Evolutionary conservation across 148 eudicot species (phyloP), one percentile per base, ranked within the genome.

Genomic region (Rhododendron vialii): DNA sequence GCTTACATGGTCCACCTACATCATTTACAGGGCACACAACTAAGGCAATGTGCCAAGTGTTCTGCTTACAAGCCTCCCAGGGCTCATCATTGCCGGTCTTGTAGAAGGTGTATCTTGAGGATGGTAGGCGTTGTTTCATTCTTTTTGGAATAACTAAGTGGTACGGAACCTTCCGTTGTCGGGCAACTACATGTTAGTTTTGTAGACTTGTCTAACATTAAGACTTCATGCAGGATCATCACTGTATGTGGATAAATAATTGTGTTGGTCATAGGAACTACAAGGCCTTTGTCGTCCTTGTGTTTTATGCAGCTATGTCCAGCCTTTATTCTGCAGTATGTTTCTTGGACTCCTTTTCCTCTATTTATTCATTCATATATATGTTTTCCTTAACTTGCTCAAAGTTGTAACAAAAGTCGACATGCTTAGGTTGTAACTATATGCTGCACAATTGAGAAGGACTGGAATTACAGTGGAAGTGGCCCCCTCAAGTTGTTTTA

Each of bases 71-170:
- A 91, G 90, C 96, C 94, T 88, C 93, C 92, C 22, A 92, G 94
- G 86, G 83, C 96, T 85, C 96, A 92, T 92, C 96, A 93, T 91
- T 93, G 94, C 83, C 93, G 96, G 84, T 88, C 88, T 36, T 93
- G 94, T 87, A 88, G 87, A 87, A 88, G 90, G 85, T 93, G 96
- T 86, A 86, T 93, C 78, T 83, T 93, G 82, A 91, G 77, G 84
- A 93, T 93, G 96, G 96, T 93, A 77, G 86, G 91, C 84, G 30
- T 84, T 84, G 35, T 33, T 83, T 61, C 41, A 11, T 76, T 30
- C 53, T 55, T 67, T 63, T 73, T 33, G 47, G 26, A 83, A 7
- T 35, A 24, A 3, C 73, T 26, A 45, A 15, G 12, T 14, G 28
- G 35, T 67, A 17, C 12, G 59, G 7, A 17, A 41, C 18, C 38